phyloP scores from a whole-genome alignment of 768 basidiomycete genomes.

The Lentinula sp. region DNA sequence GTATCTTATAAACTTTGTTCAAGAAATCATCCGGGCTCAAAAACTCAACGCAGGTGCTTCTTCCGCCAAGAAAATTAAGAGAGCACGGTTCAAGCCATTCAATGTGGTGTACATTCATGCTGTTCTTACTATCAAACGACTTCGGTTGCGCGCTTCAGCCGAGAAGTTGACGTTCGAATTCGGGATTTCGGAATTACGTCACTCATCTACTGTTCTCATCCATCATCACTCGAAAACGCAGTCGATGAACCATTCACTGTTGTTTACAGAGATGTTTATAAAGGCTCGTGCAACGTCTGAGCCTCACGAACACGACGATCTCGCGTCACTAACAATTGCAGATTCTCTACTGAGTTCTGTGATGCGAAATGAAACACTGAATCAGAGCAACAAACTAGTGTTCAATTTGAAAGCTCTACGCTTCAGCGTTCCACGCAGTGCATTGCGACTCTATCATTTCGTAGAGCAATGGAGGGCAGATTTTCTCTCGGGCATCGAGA shows the following conservation, averaged over 20 bases:
- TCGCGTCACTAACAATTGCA: constrained; percentile 54
- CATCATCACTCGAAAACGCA: constrained; percentile 16
- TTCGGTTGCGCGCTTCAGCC: constrained; percentile 60
- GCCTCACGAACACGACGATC: constrained; percentile 42
- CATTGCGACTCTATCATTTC: constrained; percentile 71
- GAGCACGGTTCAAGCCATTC: not conserved
- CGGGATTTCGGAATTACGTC: constrained; percentile 26
- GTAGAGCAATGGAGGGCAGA: constrained; percentile 79
- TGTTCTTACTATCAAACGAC: constrained; percentile 31
- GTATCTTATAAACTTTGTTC: constrained; percentile 54
- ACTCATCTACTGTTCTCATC: not conserved
- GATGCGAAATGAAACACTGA: constrained; percentile 39
- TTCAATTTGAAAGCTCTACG: constrained; percentile 40
- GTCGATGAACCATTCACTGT: constrained; percentile 41
- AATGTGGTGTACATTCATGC: constrained; percentile 23
- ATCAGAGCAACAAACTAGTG: constrained; percentile 33
- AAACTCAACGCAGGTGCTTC: constrained; percentile 25
- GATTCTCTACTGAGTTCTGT: constrained; percentile 41
- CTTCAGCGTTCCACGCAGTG: constrained; percentile 73
- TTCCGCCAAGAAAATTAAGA: constrained; percentile 1
- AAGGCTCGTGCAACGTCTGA: constrained; percentile 51
- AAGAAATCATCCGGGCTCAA: constrained; percentile 46
- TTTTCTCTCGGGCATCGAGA: constrained; percentile 70
- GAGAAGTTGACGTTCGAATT: constrained; percentile 67
- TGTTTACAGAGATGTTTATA: constrained; percentile 48